Percentiles rank a stretch among this genome's conserved stretches.
phyloP scores from a whole-genome alignment of 2,329 filamentous ascomycete species.

The Thyridium curvatum region DNA sequence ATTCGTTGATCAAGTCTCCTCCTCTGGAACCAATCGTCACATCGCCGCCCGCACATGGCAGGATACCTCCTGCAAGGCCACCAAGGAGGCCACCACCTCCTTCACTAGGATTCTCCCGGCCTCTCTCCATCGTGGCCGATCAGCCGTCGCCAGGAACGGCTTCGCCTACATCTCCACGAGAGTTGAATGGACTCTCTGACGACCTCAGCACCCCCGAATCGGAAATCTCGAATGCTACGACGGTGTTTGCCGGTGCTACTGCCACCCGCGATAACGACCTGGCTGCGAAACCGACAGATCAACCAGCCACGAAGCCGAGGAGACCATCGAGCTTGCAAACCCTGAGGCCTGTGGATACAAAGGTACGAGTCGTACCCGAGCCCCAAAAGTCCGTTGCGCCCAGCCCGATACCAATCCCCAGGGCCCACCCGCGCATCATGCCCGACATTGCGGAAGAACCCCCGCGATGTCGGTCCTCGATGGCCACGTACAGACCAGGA shows the following conservation, averaged over 20 bases:
- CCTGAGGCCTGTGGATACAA: too few species aligned
- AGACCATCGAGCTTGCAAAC: too few species aligned
- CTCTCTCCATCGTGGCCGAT: slow-evolving; percentile 48
- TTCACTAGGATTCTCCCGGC: slow-evolving; percentile 39
- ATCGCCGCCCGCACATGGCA: too few species aligned
- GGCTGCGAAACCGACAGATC: too few species aligned
- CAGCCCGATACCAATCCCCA: too few species aligned
- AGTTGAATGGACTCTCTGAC: background rate
- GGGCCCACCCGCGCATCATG: too few species aligned
- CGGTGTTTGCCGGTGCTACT: slow-evolving; percentile 11
- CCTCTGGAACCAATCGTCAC: background rate
- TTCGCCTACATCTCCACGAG: slow-evolving; percentile 11
- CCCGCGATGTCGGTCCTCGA: slow-evolving; percentile 14
- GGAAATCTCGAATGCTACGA: slow-evolving; percentile 12
- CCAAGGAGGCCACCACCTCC: slow-evolving; percentile 35
- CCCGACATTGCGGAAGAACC: too few species aligned
- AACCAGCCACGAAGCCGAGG: too few species aligned
- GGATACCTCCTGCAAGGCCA: slow-evolving; percentile 4
- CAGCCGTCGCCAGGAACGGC: slow-evolving; percentile 37
- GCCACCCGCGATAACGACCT: too few species aligned
- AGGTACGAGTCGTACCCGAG: too few species aligned
- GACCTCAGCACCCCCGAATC: slow-evolving; percentile 2
- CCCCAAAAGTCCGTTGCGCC: too few species aligned
- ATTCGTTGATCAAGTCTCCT: slow-evolving; percentile 28
- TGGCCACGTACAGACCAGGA: slow-evolving; percentile 21